Evolutionary conservation across 1,139 yeast genomes (phyloP).

Genomic region (Sugiyamaella pinicola): DNA sequence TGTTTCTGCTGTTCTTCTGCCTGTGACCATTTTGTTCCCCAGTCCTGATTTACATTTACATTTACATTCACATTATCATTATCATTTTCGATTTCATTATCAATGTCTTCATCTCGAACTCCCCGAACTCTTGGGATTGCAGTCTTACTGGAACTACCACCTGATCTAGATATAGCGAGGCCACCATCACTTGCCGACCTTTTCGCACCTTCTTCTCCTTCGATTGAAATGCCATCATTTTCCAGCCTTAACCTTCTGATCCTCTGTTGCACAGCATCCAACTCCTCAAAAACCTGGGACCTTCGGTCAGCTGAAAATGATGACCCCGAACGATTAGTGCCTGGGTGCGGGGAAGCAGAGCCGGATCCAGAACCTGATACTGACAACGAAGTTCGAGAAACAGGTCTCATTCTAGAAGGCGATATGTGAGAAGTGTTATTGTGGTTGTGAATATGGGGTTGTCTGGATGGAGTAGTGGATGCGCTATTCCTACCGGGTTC

Average conservation of each 20-base stretch:
- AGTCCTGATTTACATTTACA: background rate
- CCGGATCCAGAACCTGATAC: background rate
- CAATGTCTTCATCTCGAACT: background rate
- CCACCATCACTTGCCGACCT: background rate
- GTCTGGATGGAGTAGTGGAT: background rate
- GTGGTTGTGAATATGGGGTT: background rate
- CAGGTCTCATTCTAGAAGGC: conserved; percentile 3
- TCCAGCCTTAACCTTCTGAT: conserved; percentile 17
- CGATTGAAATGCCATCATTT: conserved; percentile 10
- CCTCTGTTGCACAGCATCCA: conserved; percentile 21
- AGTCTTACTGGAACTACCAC: background rate
- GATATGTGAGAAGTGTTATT: conserved; percentile 7
- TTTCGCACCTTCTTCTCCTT: background rate
- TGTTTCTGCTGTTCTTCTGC: background rate
- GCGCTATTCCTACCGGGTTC: background rate
- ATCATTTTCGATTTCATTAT: too few species aligned
- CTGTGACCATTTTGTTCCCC: background rate
- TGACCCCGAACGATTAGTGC: background rate
- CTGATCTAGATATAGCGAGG: background rate
- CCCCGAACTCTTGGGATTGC: too few species aligned
- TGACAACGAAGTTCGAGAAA: background rate
- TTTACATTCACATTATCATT: background rate
- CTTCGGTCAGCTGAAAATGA: conserved; percentile 14
- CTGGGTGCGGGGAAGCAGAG: conserved; percentile 1
- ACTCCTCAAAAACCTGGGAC: conserved; percentile 18